Percentiles rank a stretch among this genome's conserved stretches.
Evolutionary conservation across 192 early-diverging fungal species (phyloP).

Genomic region (Gaertneriomyces semiglobifer): DNA sequence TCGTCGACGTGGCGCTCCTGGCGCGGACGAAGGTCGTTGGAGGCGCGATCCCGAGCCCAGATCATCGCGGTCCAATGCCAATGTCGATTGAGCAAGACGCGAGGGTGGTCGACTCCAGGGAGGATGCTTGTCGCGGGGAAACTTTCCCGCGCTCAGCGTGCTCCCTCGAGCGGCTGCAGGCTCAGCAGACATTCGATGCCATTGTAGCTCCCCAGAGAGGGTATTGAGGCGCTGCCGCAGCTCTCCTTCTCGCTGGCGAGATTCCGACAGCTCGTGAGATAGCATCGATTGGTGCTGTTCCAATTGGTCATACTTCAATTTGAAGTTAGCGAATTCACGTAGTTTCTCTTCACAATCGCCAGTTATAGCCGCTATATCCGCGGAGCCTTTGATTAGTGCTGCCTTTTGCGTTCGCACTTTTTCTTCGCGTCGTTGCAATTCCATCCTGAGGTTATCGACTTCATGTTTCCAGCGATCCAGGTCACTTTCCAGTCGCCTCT

Average conservation of each 20-base stretch:
- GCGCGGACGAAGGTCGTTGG: not conserved
- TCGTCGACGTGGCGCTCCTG: not conserved
- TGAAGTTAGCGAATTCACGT: too few species aligned
- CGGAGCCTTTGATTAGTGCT: too few species aligned
- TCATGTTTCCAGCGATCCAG: not conserved
- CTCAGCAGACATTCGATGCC: not conserved
- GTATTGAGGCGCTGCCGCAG: not conserved
- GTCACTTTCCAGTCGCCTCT: slow-evolving; percentile 13
- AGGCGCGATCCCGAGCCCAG: not conserved
- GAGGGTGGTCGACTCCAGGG: not conserved
- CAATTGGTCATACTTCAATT: too few species aligned
- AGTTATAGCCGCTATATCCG: too few species aligned
- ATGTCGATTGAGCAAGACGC: not conserved
- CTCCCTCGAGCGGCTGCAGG: not conserved
- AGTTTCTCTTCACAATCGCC: too few species aligned
- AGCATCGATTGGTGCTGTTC: too few species aligned
- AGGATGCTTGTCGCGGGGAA: not conserved
- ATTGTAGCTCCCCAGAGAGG: not conserved
- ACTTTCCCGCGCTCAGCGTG: not conserved
- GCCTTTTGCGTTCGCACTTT: too few species aligned
- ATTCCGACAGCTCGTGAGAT: not conserved
- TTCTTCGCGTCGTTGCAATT: too few species aligned
- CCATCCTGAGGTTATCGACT: too few species aligned
- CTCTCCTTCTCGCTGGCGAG: not conserved
- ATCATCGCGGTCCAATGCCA: slow-evolving; percentile 1